These are phyloP conservation scores for Zymoseptoria ardabiliae DNA, from an alignment of 2,329 filamentous ascomycete genomes.

Conservation along the genomic window DNA sequence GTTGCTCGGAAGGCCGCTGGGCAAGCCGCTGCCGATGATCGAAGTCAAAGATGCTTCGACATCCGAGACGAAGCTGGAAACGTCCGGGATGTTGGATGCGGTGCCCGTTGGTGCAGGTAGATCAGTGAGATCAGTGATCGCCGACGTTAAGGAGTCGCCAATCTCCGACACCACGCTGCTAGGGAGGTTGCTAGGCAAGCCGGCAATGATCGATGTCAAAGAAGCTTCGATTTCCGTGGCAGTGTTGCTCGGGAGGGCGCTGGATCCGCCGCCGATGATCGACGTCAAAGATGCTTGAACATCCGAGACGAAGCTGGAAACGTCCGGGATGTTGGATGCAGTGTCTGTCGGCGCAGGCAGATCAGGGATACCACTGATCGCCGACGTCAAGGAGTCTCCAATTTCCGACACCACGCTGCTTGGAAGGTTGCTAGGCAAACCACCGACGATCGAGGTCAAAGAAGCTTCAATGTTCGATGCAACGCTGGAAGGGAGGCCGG, in stretches of 20 bases:
- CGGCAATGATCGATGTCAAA: background rate
- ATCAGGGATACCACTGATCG: background rate
- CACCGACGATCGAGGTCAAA: background rate
- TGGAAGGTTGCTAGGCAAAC: background rate
- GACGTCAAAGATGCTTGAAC: background rate
- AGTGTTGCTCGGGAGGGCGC: background rate
- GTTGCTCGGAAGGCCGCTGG: too few relatives aligned
- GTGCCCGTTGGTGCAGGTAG: too few relatives aligned
- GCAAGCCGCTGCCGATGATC: too few relatives aligned
- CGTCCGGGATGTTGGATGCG: too few relatives aligned
- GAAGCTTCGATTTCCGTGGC: background rate
- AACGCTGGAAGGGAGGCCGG: background rate
- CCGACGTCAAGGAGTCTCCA: background rate
- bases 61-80: too few relatives aligned
- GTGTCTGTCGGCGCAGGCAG: background rate
- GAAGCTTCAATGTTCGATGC: background rate
- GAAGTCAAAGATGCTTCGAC: too few relatives aligned
- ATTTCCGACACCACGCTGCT: background rate
- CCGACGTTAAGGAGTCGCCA: too few relatives aligned
- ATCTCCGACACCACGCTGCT: background rate
- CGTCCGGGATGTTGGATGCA: background rate
- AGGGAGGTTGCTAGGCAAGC: background rate
- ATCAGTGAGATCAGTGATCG: too few relatives aligned
- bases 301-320: background rate
- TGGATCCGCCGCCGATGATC: background rate